phyloP scores from a whole-genome alignment of 345 rosid species.

The Turritis glabra region DNA sequence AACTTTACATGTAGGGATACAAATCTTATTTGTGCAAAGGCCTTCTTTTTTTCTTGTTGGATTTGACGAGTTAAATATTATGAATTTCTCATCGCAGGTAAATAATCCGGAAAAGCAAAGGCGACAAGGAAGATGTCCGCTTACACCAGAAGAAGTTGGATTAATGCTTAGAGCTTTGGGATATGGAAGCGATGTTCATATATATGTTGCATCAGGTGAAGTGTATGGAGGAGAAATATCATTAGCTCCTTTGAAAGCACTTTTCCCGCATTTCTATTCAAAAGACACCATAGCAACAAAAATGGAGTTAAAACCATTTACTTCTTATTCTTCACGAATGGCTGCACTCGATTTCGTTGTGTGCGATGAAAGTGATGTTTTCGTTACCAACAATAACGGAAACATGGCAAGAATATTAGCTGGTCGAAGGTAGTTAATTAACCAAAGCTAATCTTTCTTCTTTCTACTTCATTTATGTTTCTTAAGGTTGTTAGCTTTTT shows the following conservation, averaged over 20 bases:
- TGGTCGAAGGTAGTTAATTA: conserved; percentile 70
- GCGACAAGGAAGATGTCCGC: conserved; percentile 97
- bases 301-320: conserved; percentile 71
- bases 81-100: conserved; percentile 46
- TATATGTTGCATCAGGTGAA: conserved; percentile 98
- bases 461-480: background rate
- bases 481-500: background rate
- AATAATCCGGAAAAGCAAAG: conserved; percentile 86
- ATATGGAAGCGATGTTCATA: conserved; percentile 84
- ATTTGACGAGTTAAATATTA: background rate
- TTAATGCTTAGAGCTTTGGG: conserved; percentile 96
- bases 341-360: conserved; percentile 97
- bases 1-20: conserved; percentile 79
- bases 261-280: conserved; percentile 84
- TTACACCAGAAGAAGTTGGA: conserved; percentile 95
- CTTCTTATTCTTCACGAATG: conserved; percentile 92
- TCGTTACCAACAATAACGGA: conserved; percentile 96
- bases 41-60: background rate
- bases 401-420: conserved; percentile 96
- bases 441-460: conserved; percentile 21
- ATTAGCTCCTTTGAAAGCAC: conserved; percentile 74
- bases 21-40: conserved; percentile 1
- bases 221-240: conserved; percentile 88
- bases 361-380: conserved; percentile 93
- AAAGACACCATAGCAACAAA: conserved; percentile 83